These are phyloP conservation scores for Solanum chiquidenum DNA, from an alignment of 257 asterid species.

Conservation along the genomic window DNA sequence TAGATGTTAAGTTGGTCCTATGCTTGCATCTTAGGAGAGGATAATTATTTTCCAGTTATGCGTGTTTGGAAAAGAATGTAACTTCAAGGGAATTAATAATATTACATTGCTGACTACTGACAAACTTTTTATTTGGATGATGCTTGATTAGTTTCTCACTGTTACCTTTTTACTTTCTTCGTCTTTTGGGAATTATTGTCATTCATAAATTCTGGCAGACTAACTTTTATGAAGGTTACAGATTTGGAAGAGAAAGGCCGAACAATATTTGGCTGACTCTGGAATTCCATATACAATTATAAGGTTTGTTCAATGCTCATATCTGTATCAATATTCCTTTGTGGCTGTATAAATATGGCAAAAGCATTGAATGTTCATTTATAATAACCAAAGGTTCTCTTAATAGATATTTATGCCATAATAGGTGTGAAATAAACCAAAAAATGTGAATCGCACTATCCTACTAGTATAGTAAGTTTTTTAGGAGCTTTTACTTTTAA, in stretches of 20 bases:
- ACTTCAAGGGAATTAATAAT: neutral
- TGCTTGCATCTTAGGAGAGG: neutral
- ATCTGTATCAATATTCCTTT: neutral
- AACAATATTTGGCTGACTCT: constrained; percentile 80
- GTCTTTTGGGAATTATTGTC: neutral
- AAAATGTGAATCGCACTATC: neutral
- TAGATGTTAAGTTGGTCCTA: neutral
- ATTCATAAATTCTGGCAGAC: neutral
- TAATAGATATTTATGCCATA: neutral
- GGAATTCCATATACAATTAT: constrained; percentile 90
- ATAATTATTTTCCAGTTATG: neutral
- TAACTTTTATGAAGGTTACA: constrained; percentile 6
- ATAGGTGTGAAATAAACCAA: neutral
- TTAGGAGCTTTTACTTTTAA: neutral
- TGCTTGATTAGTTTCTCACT: neutral
- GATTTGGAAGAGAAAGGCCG: constrained; percentile 95
- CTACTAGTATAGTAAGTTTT: neutral
- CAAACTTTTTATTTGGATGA: neutral
- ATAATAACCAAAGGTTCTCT: neutral
- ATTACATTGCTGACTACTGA: accelerated
- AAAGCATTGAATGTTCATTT: neutral
- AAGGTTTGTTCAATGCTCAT: constrained; percentile 29
- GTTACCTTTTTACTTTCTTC: neutral
- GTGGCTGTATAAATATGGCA: neutral
- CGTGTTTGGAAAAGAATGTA: neutral